Conservation (phyloP, 768 basidiomycete genomes). For the Daedaleopsis nitida region DNA sequence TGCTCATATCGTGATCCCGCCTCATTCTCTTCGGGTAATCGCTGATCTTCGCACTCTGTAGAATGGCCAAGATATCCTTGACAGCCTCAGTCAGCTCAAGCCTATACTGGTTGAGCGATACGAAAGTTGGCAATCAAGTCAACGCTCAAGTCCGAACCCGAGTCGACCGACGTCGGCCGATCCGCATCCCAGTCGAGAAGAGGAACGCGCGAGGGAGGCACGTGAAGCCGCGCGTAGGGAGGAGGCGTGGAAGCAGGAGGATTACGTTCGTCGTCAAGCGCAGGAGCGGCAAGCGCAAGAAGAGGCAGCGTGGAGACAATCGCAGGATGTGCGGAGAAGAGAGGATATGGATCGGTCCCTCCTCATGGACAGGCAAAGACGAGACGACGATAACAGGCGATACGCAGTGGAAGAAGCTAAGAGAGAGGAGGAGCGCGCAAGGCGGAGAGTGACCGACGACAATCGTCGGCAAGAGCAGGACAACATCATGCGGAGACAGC, state of each 20-base stretch:
- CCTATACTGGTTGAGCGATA: constrained; percentile 62
- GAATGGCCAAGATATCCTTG: constrained; percentile 78
- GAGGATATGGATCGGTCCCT: constrained; percentile 27
- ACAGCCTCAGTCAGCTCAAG: constrained; percentile 65
- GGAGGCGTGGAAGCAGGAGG: constrained; percentile 38
- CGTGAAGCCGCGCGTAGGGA: constrained; percentile 37
- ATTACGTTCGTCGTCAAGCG: constrained; percentile 22
- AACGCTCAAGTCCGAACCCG: constrained; percentile 9
- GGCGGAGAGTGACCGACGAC: constrained; percentile 28
- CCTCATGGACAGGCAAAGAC: constrained; percentile 27
- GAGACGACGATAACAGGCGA: constrained; percentile 34
- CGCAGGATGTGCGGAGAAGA: constrained; percentile 22
- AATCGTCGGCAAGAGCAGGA: constrained; percentile 53
- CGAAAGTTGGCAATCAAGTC: constrained; percentile 52
- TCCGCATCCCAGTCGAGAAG: constrained; percentile 27
- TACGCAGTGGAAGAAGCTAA: constrained; percentile 15
- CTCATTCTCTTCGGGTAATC: no score
- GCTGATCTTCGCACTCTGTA: constrained; percentile 25
- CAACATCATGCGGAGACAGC: constrained; percentile 58
- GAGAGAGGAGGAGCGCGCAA: constrained; percentile 23
- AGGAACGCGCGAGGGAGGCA: constrained; percentile 40
- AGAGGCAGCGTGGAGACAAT: constrained; percentile 21
- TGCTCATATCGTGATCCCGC: no score
- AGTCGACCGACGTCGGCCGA: constrained; percentile 22
- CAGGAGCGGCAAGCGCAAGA: constrained; percentile 26